Evolutionary conservation across 2,329 filamentous ascomycete genomes (phyloP), one percentile per base, ranked within the genome.

Genomic region (Leptographium lundbergii): DNA sequence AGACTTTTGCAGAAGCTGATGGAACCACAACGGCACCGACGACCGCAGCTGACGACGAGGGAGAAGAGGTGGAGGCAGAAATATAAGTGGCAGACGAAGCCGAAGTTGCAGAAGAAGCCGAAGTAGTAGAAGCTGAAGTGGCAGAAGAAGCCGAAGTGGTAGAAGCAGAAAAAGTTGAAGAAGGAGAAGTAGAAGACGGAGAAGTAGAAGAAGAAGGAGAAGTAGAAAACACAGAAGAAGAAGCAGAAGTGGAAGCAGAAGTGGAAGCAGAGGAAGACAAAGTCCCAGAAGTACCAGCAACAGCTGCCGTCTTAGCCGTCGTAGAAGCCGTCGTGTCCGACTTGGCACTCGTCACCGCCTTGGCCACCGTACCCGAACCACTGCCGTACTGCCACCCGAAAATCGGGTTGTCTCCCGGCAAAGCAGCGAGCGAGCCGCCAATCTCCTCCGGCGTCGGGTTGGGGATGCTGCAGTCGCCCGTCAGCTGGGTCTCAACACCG

Each of bases 401-500:
- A n/a, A 84, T 67, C 4, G 75, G 74, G 70, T 81, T 80, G 68
- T 76, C 72, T 32, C 83, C 81, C 2, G 83, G 81, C 19, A 86
- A 76, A 19, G 68, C 68, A 19, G 68, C 65, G 62, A 85, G 63
- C 32, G 70, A 68, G 22, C 76, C 76, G 14, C 66, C 67, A 42
- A 79, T 69, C 32, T 71, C 63, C 65, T 81, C 79, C 32, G 78
- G 67, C 39, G 80, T 66, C 3, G 74, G 73, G 32, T 77, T 74
- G 39, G 67, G 59, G 55, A 81, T 79, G 61, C 73, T 77, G 74
- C 82, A 86, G 60, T 75, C 70, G 29, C 69, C 71, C 50, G 67
- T 69, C 53, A 80, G 64, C 50, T 79, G 79, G 57, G 77, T 75
- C 59, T 74, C 74, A 60, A 87, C 76, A 51, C 77, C 75, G 6